Conservation (phyloP, 1,139 yeast genomes). For the Lodderomyces oxycetoniae region DNA sequence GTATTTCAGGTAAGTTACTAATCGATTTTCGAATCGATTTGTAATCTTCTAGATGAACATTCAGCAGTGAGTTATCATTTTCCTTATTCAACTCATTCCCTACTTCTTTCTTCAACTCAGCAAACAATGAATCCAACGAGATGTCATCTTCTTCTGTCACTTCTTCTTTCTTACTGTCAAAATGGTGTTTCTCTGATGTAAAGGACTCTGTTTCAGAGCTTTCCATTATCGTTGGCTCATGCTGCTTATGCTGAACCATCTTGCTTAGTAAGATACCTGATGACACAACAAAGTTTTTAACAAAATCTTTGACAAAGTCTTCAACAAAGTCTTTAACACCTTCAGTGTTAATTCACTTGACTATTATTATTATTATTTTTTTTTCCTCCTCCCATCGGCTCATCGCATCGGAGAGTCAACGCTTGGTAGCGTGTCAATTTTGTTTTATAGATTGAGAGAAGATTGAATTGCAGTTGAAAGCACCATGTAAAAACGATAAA, state of each 20-base stretch:
- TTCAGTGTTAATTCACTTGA: too few species aligned
- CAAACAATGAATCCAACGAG: conserved; percentile 30
- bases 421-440: too few species aligned
- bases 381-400: too few species aligned
- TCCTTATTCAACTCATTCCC: conserved; percentile 17
- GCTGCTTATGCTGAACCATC: conserved; percentile 3
- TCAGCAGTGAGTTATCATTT: conserved; percentile 1
- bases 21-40: conserved; percentile 27
- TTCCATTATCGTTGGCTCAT: conserved; percentile 12
- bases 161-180: neutral
- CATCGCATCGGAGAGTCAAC: too few species aligned
- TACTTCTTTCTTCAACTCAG: conserved; percentile 19
- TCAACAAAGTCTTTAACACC: too few species aligned
- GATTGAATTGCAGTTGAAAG: too few species aligned
- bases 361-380: too few species aligned
- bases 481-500: too few species aligned
- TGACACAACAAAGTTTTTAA: too few species aligned
- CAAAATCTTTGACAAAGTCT: too few species aligned
- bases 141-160: conserved; percentile 7
- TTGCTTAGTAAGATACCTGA: too few species aligned
- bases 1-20: conserved; percentile 33
- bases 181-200: conserved; percentile 7
- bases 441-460: too few species aligned
- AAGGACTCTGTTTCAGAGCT: conserved; percentile 16
- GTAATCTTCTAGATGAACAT: conserved; percentile 17